Evolutionary conservation across 192 early-diverging fungal genomes (phyloP).

Genomic region (Coemansia sp.): DNA sequence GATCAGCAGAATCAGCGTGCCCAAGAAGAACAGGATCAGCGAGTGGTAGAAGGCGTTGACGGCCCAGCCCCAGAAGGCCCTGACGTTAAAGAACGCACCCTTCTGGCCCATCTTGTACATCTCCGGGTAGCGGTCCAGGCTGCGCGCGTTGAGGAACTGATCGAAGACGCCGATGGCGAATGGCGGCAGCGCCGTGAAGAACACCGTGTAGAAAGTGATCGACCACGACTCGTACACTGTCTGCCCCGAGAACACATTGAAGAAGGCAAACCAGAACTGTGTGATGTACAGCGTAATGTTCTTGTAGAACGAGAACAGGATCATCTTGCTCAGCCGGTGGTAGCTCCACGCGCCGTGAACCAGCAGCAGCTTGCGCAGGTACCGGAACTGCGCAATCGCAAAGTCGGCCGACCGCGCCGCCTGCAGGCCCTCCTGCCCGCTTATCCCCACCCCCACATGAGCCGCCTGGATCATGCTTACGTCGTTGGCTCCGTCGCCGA

Average conservation of each 20-base stretch:
- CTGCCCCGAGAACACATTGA: constrained; percentile 95
- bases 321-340: constrained; percentile 90
- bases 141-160: constrained; percentile 87
- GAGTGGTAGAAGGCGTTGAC: constrained; percentile 93
- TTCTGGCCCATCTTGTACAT: constrained; percentile 82
- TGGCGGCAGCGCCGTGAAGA: constrained; percentile 93
- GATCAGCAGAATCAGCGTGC: constrained; percentile 64
- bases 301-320: constrained; percentile 99
- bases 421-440: constrained; percentile 93
- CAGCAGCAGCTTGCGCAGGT: constrained; percentile 88
- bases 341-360: constrained; percentile 99
- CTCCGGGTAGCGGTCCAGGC: constrained; percentile 96
- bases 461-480: constrained; percentile 99
- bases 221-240: constrained; percentile 99
- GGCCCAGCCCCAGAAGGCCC: constrained; percentile 90
- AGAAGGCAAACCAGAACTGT: constrained; percentile 95
- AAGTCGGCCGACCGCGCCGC: constrained; percentile 97
- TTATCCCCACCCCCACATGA: constrained; percentile 97
- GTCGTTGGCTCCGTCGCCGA: constrained; percentile 99
- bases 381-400: constrained; percentile 97
- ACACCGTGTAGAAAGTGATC: constrained; percentile 90
- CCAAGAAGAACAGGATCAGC: constrained; percentile 72
- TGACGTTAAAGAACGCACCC: constrained; percentile 76
- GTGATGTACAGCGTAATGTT: constrained; percentile 98
- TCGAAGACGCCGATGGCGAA: constrained; percentile 98